Evolutionary conservation across 306 rosid genomes (phyloP).

Genomic region (Purshia tridentata): DNA sequence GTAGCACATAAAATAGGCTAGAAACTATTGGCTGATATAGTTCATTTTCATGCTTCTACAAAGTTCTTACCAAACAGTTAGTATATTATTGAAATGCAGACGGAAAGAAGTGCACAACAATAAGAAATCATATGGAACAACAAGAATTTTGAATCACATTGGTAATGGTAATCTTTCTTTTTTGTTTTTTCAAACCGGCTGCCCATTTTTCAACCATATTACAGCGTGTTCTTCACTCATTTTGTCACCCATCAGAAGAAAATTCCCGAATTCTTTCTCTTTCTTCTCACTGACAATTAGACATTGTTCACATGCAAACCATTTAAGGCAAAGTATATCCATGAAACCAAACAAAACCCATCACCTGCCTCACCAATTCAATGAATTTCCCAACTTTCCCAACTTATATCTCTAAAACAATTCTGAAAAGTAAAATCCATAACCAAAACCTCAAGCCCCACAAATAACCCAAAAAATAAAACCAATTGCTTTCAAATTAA

Average conservation of each 20-base stretch:
- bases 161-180: background rate
- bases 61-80: background rate
- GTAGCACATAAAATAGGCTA: background rate
- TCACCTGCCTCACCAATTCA: background rate
- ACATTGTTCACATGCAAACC: background rate
- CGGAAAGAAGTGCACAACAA: background rate
- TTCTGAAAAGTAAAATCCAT: background rate
- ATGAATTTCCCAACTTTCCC: constrained; percentile 15
- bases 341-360: background rate
- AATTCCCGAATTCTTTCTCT: background rate
- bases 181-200: background rate
- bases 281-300: background rate
- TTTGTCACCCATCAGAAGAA: background rate
- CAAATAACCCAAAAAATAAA: background rate
- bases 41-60: background rate
- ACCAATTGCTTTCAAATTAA: background rate
- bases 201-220: background rate
- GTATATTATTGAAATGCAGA: background rate
- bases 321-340: background rate
- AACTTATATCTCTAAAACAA: background rate
- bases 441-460: constrained; percentile 6
- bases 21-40: background rate
- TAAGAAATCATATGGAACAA: background rate
- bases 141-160: background rate
- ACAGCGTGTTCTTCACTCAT: background rate